These are phyloP conservation scores for Colletotrichum tanaceti DNA, from an alignment of 2,329 filamentous ascomycete genomes.

Conservation along the genomic window DNA sequence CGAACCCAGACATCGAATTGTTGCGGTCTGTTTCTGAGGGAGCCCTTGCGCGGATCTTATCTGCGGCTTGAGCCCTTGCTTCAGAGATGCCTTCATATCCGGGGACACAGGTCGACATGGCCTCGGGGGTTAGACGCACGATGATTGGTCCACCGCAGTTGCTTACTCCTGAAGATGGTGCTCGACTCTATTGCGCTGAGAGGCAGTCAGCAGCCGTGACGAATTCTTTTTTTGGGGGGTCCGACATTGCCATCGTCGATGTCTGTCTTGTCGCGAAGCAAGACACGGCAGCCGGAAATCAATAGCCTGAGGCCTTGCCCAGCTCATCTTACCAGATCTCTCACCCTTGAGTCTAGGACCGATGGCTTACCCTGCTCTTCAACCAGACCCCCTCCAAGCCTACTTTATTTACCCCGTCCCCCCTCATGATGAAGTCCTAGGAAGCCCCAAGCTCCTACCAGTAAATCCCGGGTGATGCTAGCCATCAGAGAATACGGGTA, in stretches of 20 bases:
- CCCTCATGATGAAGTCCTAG: too few species aligned
- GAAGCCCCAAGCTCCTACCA: too few species aligned
- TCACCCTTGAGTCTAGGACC: neutral
- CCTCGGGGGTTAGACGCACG: too few species aligned
- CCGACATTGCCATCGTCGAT: neutral
- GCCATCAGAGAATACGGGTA: neutral
- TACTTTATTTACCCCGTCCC: neutral
- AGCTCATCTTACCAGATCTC: neutral
- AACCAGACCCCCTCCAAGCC: too few species aligned
- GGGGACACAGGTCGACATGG: neutral
- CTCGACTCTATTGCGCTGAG: neutral
- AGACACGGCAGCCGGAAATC: too few species aligned
- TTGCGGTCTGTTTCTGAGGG: neutral
- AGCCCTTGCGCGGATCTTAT: neutral
- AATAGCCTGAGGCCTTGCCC: neutral
- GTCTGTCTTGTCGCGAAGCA: neutral
- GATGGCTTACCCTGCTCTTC: neutral
- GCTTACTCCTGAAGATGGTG: neutral
- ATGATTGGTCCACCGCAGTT: neutral
- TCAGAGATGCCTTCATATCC: neutral
- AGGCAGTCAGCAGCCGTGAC: too few species aligned
- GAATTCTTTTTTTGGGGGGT: neutral
- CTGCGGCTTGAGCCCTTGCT: neutral
- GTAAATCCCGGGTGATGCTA: neutral
- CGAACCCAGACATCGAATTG: neutral